Evolutionary conservation across 2,329 filamentous ascomycete genomes (phyloP), one percentile per base, ranked within the genome.

Genomic region (Aspergillus pseudoviridinutans): DNA sequence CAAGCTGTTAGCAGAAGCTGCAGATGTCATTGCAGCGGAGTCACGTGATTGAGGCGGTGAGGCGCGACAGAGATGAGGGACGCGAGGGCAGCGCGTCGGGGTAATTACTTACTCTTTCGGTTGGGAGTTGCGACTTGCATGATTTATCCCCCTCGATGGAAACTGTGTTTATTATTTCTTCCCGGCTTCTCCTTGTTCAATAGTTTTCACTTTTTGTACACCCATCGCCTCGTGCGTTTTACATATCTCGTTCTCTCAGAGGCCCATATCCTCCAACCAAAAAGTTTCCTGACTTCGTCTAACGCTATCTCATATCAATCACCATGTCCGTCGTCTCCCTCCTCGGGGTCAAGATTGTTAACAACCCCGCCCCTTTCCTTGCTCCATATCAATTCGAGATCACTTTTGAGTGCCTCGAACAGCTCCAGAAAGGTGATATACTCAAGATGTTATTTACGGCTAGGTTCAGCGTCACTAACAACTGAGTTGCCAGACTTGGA

Each of bases 321-420:
- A 84, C 73, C 65, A 97, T 97, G 94, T 97, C 94, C 73, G 90
- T 97, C 72, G 92, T 99, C 63, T 96, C 92, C 66, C 87, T 99
- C 59, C 86, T 99, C 66, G 93, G 93, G 72, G 94, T 99, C 70
- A 90, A 94, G 77, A 90, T 99, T 67, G 83, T 92, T 74, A 97
- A 99, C 85, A 99, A 99, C 80, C 94, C 94, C 71, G 92, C 94
- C 70, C 87, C 89, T 67, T 97, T 99, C 79, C 89, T 87, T 68
- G 90, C 93, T 74, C 87, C 91, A 55, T 99, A 99, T 76, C 87
- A 94, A 76, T 96, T 99, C 67, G 93, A 99, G 78, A 97, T 99
- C 75, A 99, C 94, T 20, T 99, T 99, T 63, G 94, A 99, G 78
- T 97, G 94, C 71, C 86, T 97, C 25, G 94, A 99, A 80, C 86